phyloP scores from a whole-genome alignment of 1,139 yeast genomes.

The Saccharomyces hybrid region DNA sequence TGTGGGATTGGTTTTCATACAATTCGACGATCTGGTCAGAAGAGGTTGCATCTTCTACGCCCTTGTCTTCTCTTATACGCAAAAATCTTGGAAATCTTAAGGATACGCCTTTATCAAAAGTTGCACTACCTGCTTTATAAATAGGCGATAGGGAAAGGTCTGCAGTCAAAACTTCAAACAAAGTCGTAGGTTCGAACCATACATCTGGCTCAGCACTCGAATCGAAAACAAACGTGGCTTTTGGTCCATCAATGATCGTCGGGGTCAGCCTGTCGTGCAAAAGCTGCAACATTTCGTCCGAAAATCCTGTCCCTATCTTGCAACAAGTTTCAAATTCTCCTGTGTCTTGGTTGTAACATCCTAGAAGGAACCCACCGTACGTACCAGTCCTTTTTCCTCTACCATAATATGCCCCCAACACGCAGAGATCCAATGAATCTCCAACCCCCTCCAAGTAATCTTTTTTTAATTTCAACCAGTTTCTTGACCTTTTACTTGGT shows the following conservation, averaged over 20 bases:
- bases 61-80: constrained; percentile 80
- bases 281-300: constrained; percentile 68
- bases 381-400: constrained; percentile 91
- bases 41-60: constrained; percentile 81
- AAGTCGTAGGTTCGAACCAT: constrained; percentile 86
- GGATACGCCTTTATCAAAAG: constrained; percentile 81
- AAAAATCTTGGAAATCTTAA: constrained; percentile 87
- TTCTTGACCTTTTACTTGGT: constrained; percentile 89
- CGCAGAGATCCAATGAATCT: constrained; percentile 89
- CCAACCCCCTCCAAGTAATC: constrained; percentile 94
- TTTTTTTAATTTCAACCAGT: constrained; percentile 92
- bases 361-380: constrained; percentile 90
- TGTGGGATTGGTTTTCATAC: constrained; percentile 64
- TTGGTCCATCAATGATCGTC: constrained; percentile 61
- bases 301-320: constrained; percentile 95
- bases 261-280: constrained; percentile 58
- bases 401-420: constrained; percentile 90
- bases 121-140: constrained; percentile 78
- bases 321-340: constrained; percentile 94
- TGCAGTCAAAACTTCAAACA: constrained; percentile 92
- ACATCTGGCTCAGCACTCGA: constrained; percentile 77
- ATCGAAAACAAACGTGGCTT: constrained; percentile 65
- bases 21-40: constrained; percentile 88
- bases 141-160: constrained; percentile 89
- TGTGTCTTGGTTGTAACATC: constrained; percentile 79